phyloP scores from a whole-genome alignment of 139 green algal species.

The Volvox reticuliferus region DNA sequence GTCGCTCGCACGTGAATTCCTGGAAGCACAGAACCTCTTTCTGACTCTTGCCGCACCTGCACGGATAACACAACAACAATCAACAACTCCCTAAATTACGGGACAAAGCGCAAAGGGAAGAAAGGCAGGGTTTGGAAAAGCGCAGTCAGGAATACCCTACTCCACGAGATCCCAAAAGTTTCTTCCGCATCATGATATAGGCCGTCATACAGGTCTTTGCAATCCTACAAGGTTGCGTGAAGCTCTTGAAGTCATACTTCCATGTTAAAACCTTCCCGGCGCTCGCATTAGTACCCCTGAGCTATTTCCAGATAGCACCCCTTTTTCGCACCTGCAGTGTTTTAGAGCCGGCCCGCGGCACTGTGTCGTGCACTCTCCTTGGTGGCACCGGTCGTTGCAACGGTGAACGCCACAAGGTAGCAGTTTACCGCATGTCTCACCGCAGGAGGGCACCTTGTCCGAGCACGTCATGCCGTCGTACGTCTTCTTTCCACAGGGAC shows the following conservation, averaged over 20 bases:
- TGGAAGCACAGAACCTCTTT: constrained; percentile 68
- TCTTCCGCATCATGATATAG: background rate
- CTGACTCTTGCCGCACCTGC: constrained; percentile 43
- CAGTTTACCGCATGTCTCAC: constrained; percentile 85
- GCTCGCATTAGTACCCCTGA: too few relatives aligned
- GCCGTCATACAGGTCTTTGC: background rate
- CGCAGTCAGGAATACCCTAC: background rate
- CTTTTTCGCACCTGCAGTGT: constrained; percentile 66
- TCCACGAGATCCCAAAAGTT: too few relatives aligned
- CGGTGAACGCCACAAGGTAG: constrained; percentile 83
- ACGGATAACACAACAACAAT: background rate
- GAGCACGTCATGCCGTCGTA: constrained; percentile 57
- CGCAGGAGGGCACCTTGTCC: constrained; percentile 79
- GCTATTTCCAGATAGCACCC: too few relatives aligned
- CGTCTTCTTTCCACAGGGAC: constrained; percentile 85
- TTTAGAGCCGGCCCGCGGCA: constrained; percentile 66
- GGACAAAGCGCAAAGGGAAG: background rate
- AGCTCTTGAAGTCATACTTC: too few relatives aligned
- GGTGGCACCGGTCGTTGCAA: constrained; percentile 79
- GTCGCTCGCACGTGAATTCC: constrained; percentile 79
- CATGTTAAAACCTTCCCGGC: too few relatives aligned
- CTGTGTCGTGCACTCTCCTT: constrained; percentile 69
- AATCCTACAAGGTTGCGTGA: too few relatives aligned
- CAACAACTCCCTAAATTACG: background rate
- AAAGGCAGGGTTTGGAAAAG: too few relatives aligned